Base-by-base conservation (phyloP, 176 grass and related monocot species). In the Chloris gayana region DNA sequence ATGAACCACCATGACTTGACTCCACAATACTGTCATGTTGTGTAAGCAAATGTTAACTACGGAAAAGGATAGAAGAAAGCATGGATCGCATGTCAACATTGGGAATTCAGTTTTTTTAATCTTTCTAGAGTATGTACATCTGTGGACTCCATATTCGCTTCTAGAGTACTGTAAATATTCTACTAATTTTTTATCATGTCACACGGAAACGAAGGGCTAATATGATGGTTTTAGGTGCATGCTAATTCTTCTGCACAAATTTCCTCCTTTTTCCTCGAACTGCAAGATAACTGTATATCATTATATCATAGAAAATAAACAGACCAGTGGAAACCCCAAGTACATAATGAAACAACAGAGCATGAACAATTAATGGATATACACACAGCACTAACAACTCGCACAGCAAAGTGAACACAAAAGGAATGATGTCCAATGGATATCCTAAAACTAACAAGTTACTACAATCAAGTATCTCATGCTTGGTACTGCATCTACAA, bases 1-100 rank as follows among this genome's bases (percentile, higher is more conserved):
- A 59, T 67, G 95, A 92, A 59, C 90, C 88, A 25, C 92, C 92
- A 68, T 94, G 84, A 56, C 30, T 90, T 59, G 89, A 82, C 26
- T 98, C 95, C 67, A 91, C 85, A 85, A 91, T 62, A 89, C 95
- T 98, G 85, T n/a, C 82, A 91, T 70, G 80, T 87, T 81, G 74
- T 21, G 46, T 80, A 67, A 78, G 59, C 9, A 88, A 69, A 81
- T 12, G 69, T 39, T 77, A 89, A 79, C 64, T 45, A 82, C 30
- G 75, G 14, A 64, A 51, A 71, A 67, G 75, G 42, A n/a, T 21
- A 24, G 69, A 72, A 82, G 26, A 54, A 76, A 59, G 50, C 62
- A 67, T 22, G 19, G 25, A 25, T 41, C 45, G 1, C 53, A 25
- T 35, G 57, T 26, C 69, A 53, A 4, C 22, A 64, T 34, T 56